A percentile compares a stretch with the other conserved stretches of the same genome.
Evolutionary conservation across 2,329 filamentous ascomycete genomes (phyloP).

Genomic region (Ceratocystis eucalypticola): DNA sequence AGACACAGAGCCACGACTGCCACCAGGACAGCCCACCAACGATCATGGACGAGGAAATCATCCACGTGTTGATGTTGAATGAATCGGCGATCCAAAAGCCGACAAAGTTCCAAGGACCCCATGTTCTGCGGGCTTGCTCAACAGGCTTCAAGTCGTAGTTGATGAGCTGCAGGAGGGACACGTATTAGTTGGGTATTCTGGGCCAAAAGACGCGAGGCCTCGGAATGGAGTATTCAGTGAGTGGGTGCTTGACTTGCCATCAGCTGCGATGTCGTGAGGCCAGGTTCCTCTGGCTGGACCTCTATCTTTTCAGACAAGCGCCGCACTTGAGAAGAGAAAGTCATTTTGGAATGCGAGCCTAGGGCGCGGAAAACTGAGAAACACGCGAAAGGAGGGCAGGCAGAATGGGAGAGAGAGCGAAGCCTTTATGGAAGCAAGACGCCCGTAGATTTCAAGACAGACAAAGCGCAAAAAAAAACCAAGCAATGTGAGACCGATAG

Average conservation of each 20-base stretch:
- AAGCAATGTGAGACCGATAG: neutral
- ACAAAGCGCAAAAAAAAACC: neutral
- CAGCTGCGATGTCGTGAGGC: slow-evolving; percentile 63
- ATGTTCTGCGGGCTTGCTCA: slow-evolving; percentile 65
- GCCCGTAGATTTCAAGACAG: neutral
- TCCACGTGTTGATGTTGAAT: slow-evolving; percentile 88
- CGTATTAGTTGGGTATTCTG: neutral
- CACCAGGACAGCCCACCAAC: slow-evolving; percentile 71
- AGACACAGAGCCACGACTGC: slow-evolving; percentile 82
- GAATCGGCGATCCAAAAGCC: slow-evolving; percentile 77
- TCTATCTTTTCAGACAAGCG: slow-evolving; percentile 47
- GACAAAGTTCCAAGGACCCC: slow-evolving; percentile 79
- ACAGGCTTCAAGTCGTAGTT: slow-evolving; percentile 75
- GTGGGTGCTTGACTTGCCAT: slow-evolving; percentile 40
- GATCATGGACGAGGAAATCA: slow-evolving; percentile 79
- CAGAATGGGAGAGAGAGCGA: neutral
- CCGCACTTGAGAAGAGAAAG: slow-evolving; percentile 3
- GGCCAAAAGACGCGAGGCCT: neutral
- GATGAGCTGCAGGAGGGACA: slow-evolving; percentile 41
- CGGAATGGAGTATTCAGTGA: neutral
- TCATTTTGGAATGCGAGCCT: neutral
- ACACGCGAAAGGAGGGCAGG: neutral
- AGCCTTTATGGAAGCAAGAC: neutral
- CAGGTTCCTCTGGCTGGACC: slow-evolving; percentile 55
- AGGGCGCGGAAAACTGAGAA: neutral